Base-by-base conservation (phyloP, 2,329 filamentous ascomycete species). In the Paecilomyces dactylethromorphus region DNA sequence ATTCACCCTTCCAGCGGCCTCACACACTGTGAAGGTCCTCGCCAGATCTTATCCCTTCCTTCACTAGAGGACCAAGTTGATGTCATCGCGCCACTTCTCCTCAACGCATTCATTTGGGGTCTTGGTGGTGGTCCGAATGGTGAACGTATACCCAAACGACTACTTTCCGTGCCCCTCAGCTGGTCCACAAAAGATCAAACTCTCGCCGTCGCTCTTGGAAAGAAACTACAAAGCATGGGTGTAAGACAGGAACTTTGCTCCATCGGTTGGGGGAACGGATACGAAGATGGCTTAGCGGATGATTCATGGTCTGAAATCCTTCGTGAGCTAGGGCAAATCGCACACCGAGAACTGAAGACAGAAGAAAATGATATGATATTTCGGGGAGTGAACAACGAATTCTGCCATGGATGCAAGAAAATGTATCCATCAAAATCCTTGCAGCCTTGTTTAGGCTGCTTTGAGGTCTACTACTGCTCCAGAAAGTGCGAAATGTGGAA, bases 21-120 rank as follows among this genome's bases (percentile, higher is more conserved):
- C n/a, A 54, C 58, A 7, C 62, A 63, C 55, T 53, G n/a, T 21
- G 57, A 59, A 33, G 60, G 61, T 26, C 61, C 61, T 4, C 21
- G 11, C 10, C 11, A 35, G 26, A 45, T 55, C 8, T 21, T 55
- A 6, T 6, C 15, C 49, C 54, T 55, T 7, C 54, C 32, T 26
- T 55, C 54, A 21, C 29, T 31, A 18, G 54, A 31, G n/a, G 54
- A 32, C 2, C 32, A 55, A 55, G 54, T 31, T 45, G 54, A 55
- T 13, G 54, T 55, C 22, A 26, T 55, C 54, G 54, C 35, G 13
- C 54, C 54, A n/a, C 54, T 55, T 15, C 54, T 55, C 35, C 54
- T 55, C 3, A 33, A 55, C 12, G 31, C 54, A 33, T 45, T 55
- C 18, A n/a, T 55, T 26, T n/a, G 11, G 21, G 54, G 32, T 26